phyloP scores from a whole-genome alignment of 257 asterid species.

The Linaria vulgaris region DNA sequence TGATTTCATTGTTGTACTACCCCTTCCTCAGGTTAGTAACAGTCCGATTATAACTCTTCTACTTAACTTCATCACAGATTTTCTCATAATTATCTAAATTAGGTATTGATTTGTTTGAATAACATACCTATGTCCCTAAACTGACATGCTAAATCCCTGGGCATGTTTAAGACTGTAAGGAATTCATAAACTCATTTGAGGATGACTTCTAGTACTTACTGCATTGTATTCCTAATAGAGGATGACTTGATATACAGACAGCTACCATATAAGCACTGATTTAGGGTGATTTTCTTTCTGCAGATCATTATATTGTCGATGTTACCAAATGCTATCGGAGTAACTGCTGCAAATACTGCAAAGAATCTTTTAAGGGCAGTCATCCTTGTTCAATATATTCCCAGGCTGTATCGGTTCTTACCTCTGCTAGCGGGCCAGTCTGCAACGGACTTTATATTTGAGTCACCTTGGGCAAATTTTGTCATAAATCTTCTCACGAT shows the following conservation, averaged over 20 bases:
- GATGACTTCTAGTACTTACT: neutral
- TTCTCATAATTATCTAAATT: no score
- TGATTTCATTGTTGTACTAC: conserved; percentile 62
- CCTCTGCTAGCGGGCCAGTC: conserved; percentile 60
- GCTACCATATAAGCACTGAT: no score
- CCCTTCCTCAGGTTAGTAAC: conserved; percentile 75
- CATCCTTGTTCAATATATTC: conserved; percentile 53
- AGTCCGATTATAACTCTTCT: neutral
- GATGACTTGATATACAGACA: no score
- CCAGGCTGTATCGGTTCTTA: conserved; percentile 50
- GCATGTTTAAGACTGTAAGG: no score
- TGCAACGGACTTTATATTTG: conserved; percentile 54
- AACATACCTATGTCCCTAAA: no score
- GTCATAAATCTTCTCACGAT: conserved; percentile 51
- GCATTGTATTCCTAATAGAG: neutral
- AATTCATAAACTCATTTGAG: no score
- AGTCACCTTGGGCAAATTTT: conserved; percentile 66
- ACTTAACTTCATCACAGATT: neutral
- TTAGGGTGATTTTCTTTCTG: conserved; percentile 11
- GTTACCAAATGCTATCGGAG: conserved; percentile 37
- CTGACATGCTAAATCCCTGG: no score
- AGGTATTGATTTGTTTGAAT: no score
- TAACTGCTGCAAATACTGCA: conserved; percentile 50
- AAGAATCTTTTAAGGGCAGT: conserved; percentile 50
- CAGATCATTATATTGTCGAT: conserved; percentile 52